Evolutionary conservation across 106 monocot genomes (phyloP), one percentile per base, ranked within the genome.

Genomic region (Apostasia ramifera): DNA sequence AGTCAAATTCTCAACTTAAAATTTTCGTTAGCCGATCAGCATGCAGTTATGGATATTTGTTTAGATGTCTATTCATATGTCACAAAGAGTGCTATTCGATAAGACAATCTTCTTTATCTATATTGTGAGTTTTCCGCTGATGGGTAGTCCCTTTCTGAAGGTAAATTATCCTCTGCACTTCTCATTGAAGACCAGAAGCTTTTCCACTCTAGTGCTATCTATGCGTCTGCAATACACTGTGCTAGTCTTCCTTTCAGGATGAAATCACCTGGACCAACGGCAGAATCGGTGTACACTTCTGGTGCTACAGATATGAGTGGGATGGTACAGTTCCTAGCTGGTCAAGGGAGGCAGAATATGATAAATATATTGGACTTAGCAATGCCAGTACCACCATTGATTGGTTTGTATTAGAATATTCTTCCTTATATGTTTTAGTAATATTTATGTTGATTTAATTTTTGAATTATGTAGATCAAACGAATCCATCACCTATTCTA

Each of bases 191-290:
- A 98, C 76, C 49, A 80, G 41, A 98, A 98, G 72, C 84, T 59
- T 65, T 98, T 90, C 79, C 89, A 98, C 54, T 74, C 70, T 40
- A 98, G 97, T 83, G 87, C 89, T 51, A 76, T 93, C 60, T 98
- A 85, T 87, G 97, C 97, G 54, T 83, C 97, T 59, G 69, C 89
- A 48, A 75, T 98, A 61, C 92, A 93, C 68, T 87, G 90, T 6
- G 67, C 87, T 13, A 79, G 81, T 63, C 66, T 92, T 60, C 89
- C 97, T 70, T 89, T 92, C 74, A 72, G 85, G 44, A 81, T 92
- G 85, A 76, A 91, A 55, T 55, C 47, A 1, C 81, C 7, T 45
- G 77, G 87, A 1, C 86, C 86, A 40, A 72, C 73, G 48, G 47
- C 81, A 54, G 71, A 68, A 41, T 75, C 81, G 14, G 8, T 59